Percentiles rank a stretch among this genome's conserved stretches.
phyloP scores from a whole-genome alignment of 305 asterid genomes.

The Petunia hybrid region DNA sequence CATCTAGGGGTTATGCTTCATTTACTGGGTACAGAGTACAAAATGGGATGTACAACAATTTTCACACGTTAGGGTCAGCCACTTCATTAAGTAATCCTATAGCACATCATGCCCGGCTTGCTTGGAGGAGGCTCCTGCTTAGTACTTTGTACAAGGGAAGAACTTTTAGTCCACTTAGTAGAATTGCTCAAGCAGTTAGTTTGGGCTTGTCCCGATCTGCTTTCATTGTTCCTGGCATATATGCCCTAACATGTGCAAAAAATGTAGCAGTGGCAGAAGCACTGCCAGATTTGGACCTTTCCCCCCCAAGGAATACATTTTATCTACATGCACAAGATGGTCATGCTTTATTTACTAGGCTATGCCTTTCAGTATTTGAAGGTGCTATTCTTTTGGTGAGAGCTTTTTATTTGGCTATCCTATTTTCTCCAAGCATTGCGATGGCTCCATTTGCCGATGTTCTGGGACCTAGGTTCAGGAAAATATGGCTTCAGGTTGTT shows the following conservation, averaged over 20 bases:
- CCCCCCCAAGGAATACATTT: conserved; percentile 52
- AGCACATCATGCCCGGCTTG: conserved; percentile 57
- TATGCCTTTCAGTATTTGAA: conserved; percentile 54
- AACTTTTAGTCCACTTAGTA: conserved; percentile 50
- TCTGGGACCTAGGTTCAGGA: conserved; percentile 73
- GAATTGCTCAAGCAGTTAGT: conserved; percentile 81
- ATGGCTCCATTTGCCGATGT: conserved; percentile 96
- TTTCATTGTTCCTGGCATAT: conserved; percentile 69
- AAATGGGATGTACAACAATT: conserved; percentile 37
- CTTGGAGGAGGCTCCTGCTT: conserved; percentile 68
- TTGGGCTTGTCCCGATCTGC: conserved; percentile 74
- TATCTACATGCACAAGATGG: conserved; percentile 74
- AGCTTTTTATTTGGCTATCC: conserved; percentile 61
- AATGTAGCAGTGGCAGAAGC: conserved; percentile 68
- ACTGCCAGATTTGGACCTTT: conserved; percentile 46
- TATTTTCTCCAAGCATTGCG: conserved; percentile 80
- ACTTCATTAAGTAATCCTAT: conserved; percentile 49
- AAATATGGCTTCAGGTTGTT: conserved; percentile 85
- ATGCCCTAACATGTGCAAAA: conserved; percentile 65
- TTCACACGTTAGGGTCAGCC: conserved; percentile 50
- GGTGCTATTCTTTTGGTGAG: conserved; percentile 69
- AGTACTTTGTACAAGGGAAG: conserved; percentile 40
- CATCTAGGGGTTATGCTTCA: conserved; percentile 52
- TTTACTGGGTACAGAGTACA: conserved; percentile 40
- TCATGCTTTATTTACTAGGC: conserved; percentile 54